Percentiles rank a stretch among this genome's conserved stretches.
Conservation (phyloP, 2,329 filamentous ascomycete genomes). For the Fusarium goolgardi region DNA sequence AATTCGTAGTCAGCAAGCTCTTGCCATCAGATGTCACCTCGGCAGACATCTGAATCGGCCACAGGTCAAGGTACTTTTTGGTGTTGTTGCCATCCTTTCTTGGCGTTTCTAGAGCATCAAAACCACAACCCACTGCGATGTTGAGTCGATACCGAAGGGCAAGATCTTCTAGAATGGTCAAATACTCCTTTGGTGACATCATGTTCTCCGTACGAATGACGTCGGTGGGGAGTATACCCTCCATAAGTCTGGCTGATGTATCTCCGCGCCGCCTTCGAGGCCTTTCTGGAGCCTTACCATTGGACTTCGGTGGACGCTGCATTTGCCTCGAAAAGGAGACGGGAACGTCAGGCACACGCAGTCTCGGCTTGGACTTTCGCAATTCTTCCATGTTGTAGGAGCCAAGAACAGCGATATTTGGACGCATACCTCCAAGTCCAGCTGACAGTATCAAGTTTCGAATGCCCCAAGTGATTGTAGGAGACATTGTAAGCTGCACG, state of each 20-base stretch:
- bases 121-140: slow-evolving; percentile 85
- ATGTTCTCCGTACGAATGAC: slow-evolving; percentile 74
- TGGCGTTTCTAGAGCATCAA: slow-evolving; percentile 80
- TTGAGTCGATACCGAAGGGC: slow-evolving; percentile 83
- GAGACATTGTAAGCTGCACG: slow-evolving; percentile 86
- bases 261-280: slow-evolving; percentile 60
- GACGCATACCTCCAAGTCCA: slow-evolving; percentile 87
- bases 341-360: slow-evolving; percentile 66
- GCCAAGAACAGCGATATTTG: slow-evolving; percentile 85
- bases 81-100: slow-evolving; percentile 65
- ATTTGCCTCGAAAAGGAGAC: slow-evolving; percentile 52
- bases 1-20: slow-evolving; percentile 84
- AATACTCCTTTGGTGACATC: slow-evolving; percentile 78
- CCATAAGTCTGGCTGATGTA: slow-evolving; percentile 66
- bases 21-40: slow-evolving; percentile 76
- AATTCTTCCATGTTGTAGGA: slow-evolving; percentile 85
- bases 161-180: slow-evolving; percentile 85
- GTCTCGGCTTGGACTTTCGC: slow-evolving; percentile 66
- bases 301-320: slow-evolving; percentile 47
- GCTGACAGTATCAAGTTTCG: slow-evolving; percentile 85
- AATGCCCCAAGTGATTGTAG: slow-evolving; percentile 84
- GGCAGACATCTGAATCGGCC: slow-evolving; percentile 94
- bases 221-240: slow-evolving; percentile 74
- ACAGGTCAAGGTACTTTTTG: slow-evolving; percentile 87
- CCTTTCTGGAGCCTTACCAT: slow-evolving; percentile 51